phyloP scores from a whole-genome alignment of 1,284 basidiomycete genomes.

The Takashimella tepidaria region DNA sequence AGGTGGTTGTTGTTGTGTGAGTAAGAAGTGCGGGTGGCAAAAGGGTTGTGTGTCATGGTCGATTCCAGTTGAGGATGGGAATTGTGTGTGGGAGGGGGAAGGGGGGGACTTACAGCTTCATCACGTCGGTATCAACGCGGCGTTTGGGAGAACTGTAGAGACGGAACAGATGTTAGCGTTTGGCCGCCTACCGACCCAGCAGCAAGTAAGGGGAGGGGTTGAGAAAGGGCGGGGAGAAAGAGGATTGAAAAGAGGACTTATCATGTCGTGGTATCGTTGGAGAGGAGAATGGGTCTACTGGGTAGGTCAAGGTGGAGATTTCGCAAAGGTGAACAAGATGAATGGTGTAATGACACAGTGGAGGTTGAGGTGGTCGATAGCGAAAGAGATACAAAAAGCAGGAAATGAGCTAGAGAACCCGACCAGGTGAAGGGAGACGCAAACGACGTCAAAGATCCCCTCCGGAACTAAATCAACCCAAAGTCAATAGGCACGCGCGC shows the following conservation, averaged over 20 bases:
- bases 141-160: constrained; percentile 69
- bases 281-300: background rate
- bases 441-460: too few species aligned
- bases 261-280: constrained; percentile 14
- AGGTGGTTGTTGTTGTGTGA: constrained; percentile 5
- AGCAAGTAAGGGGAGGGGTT: background rate
- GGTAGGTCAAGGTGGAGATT: background rate
- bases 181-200: constrained; percentile 10
- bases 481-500: too few species aligned
- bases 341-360: too few species aligned
- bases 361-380: background rate
- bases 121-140: constrained; percentile 97
- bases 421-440: too few species aligned
- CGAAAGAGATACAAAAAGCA: too few species aligned
- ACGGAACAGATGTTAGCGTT: constrained; percentile 3
- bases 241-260: constrained; percentile 29
- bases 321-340: background rate
- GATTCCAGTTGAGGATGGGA: too few species aligned
- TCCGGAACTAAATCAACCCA: too few species aligned
- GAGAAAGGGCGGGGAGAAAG: background rate
- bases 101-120: constrained; percentile 81
- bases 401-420: too few species aligned
- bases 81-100: too few species aligned
- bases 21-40: constrained; percentile 8
- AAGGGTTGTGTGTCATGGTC: too few species aligned